phyloP scores from a whole-genome alignment of 169 alveolate genomes.

The Plasmodium fragile region DNA sequence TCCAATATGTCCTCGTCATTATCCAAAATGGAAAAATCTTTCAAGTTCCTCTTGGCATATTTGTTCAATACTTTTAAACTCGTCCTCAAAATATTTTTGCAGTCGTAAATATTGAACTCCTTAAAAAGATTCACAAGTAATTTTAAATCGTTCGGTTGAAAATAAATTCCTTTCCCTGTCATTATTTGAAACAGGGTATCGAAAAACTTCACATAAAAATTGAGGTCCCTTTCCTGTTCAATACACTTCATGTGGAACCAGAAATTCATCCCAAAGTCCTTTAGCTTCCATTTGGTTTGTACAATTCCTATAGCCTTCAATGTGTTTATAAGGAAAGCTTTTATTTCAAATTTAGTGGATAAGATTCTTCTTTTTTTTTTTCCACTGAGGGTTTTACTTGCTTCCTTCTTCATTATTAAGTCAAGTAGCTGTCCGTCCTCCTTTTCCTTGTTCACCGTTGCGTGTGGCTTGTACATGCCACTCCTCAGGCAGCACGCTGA shows the following conservation, averaged over 20 bases:
- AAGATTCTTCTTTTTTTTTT: slow-evolving; percentile 9
- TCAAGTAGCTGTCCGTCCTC: neutral
- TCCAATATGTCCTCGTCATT: slow-evolving; percentile 37
- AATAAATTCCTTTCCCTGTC: slow-evolving; percentile 61
- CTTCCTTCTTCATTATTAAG: neutral
- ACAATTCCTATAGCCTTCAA: slow-evolving; percentile 57
- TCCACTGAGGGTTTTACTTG: neutral
- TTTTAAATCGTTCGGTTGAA: slow-evolving; percentile 27
- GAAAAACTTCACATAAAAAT: slow-evolving; percentile 31
- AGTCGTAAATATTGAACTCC: slow-evolving; percentile 49
- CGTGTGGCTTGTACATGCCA: neutral
- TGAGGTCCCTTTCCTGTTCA: slow-evolving; percentile 29
- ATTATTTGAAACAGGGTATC: slow-evolving; percentile 49
- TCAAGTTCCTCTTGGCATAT: slow-evolving; percentile 53
- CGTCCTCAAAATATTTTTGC: slow-evolving; percentile 50
- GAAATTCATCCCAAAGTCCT: slow-evolving; percentile 39
- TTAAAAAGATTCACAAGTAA: slow-evolving; percentile 28
- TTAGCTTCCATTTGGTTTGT: slow-evolving; percentile 33
- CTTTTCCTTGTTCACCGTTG: neutral
- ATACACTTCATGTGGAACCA: slow-evolving; percentile 69
- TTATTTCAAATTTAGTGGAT: slow-evolving; percentile 39
- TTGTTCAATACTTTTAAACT: slow-evolving; percentile 21
- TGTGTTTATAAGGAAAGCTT: slow-evolving; percentile 37
- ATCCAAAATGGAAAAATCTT: slow-evolving; percentile 10
- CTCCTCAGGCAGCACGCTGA: neutral